A percentile compares a stretch with the other conserved stretches of the same genome.
Evolutionary conservation across 371 early-diverging fungal genomes (phyloP).

Genomic region (Phascolomyces articulosus): DNA sequence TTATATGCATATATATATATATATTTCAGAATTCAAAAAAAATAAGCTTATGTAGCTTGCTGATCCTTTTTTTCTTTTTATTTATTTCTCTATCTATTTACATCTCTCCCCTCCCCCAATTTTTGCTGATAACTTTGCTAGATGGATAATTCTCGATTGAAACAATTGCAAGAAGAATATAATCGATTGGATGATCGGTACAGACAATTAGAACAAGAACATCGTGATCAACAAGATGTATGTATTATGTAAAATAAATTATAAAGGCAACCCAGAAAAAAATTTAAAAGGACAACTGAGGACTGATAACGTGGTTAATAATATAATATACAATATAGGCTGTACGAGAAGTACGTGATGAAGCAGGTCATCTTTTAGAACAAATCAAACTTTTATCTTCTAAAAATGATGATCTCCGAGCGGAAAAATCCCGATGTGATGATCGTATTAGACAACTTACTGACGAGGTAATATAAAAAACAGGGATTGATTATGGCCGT

Average conservation of each 20-base stretch:
- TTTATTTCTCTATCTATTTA: too few relatives aligned
- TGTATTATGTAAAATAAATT: neutral
- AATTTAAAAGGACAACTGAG: neutral
- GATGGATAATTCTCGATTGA: slow-evolving; percentile 20
- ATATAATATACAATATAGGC: slow-evolving; percentile 42
- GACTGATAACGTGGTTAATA: neutral
- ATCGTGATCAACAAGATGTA: slow-evolving; percentile 77
- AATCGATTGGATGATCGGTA: slow-evolving; percentile 52
- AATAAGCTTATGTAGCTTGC: neutral
- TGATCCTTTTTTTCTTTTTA: neutral
- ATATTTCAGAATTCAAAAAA: too few relatives aligned
- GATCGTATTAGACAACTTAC: slow-evolving; percentile 24
- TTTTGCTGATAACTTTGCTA: neutral
- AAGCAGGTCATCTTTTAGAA: slow-evolving; percentile 72
- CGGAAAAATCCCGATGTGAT: slow-evolving; percentile 47
- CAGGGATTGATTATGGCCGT: too few relatives aligned
- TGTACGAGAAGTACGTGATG: slow-evolving; percentile 74
- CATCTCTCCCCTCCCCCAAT: neutral
- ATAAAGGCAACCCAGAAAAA: neutral
- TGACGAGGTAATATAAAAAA: slow-evolving; percentile 31
- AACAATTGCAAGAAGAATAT: slow-evolving; percentile 42
- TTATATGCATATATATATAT: neutral
- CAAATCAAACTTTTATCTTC: slow-evolving; percentile 68
- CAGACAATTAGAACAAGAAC: slow-evolving; percentile 67
- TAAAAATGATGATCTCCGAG: slow-evolving; percentile 62